Evolutionary conservation across 2,329 filamentous ascomycete species (phyloP).

Genomic region (Byssochlamys sp.): DNA sequence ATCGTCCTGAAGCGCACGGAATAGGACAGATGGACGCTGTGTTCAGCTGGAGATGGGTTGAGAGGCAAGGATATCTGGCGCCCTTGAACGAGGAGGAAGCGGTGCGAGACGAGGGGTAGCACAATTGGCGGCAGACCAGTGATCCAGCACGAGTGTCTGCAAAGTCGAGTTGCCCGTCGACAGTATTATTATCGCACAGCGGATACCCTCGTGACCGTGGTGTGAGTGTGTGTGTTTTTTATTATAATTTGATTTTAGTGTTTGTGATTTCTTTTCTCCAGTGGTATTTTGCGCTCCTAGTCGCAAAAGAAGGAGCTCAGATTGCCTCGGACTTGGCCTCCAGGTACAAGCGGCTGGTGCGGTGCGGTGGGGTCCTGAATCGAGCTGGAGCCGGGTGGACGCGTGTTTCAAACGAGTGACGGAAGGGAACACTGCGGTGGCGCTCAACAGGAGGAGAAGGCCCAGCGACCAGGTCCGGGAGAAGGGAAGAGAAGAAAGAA

Average conservation of each 20-base stretch:
- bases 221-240: background rate
- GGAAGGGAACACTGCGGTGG: background rate
- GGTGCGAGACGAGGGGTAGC: background rate
- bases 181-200: background rate
- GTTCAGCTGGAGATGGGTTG: constrained; percentile 8
- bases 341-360: background rate
- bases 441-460: background rate
- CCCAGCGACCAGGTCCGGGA: no score
- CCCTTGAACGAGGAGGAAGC: background rate
- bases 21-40: constrained; percentile 2
- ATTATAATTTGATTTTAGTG: no score
- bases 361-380: constrained; percentile 4
- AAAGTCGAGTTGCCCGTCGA: background rate
- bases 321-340: background rate
- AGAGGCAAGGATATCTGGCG: constrained; percentile 2
- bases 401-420: constrained; percentile 12
- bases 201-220: background rate
- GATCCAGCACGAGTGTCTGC: constrained; percentile 9
- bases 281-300: background rate
- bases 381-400: constrained; percentile 4
- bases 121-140: background rate
- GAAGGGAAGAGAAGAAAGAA: background rate
- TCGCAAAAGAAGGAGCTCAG: background rate
- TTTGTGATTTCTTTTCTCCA: background rate
- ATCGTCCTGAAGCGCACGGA: background rate